A percentile compares a stretch with the other conserved stretches of the same genome.
phyloP scores from a whole-genome alignment of 306 rosid species.

The Morella rubra region DNA sequence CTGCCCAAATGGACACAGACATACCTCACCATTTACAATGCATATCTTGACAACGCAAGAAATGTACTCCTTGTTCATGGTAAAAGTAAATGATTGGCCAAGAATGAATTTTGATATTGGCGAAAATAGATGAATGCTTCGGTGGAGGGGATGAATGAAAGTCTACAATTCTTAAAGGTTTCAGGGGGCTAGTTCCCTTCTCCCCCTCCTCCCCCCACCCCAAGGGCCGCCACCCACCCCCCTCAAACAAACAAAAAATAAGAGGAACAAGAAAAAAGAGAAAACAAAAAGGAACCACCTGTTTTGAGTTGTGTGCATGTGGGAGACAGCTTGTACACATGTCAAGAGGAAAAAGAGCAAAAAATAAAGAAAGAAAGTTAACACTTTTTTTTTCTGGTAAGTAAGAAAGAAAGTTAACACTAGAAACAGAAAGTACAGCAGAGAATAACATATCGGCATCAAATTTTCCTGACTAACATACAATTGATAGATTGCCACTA shows the following conservation, averaged over 20 bases:
- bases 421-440: neutral
- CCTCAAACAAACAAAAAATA: no score
- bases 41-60: neutral
- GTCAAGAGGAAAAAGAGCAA: neutral
- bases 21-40: neutral
- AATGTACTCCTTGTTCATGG: neutral
- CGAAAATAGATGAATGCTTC: neutral
- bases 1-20: slow-evolving; percentile 1
- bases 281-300: neutral
- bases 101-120: neutral
- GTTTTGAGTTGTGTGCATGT: neutral
- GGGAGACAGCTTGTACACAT: neutral
- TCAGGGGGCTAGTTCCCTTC: neutral
- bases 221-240: no score
- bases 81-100: neutral
- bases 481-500: neutral
- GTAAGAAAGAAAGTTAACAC: neutral
- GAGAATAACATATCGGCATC: neutral
- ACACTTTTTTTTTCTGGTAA: no score
- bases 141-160: neutral
- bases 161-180: neutral
- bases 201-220: neutral
- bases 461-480: neutral
- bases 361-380: neutral
- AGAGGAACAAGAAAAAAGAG: neutral